Evolutionary conservation across 108 stramenopile genomes (phyloP).

Genomic region (Pseudonitzschia multistriata): DNA sequence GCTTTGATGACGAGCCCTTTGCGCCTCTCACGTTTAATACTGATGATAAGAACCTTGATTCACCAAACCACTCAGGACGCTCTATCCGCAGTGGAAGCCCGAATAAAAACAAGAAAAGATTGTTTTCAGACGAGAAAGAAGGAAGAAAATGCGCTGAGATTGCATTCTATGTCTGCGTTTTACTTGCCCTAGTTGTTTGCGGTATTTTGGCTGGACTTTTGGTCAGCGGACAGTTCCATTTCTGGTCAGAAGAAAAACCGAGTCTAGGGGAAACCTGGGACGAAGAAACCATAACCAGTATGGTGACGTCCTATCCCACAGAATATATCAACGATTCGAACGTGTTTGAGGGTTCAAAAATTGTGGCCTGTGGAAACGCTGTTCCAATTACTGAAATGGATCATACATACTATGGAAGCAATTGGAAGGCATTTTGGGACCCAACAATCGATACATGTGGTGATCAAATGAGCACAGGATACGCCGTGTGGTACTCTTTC

Average conservation of each 20-base stretch:
- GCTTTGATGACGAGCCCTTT: conserved; percentile 9
- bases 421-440: conserved; percentile 19
- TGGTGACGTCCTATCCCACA: conserved; percentile 1
- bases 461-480: conserved; percentile 26
- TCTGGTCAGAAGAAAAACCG: conserved; percentile 3
- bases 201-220: conserved; percentile 6
- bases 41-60: not conserved
- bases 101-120: not conserved
- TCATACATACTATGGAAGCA: conserved; percentile 11
- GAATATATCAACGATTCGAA: conserved; percentile 1
- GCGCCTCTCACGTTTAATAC: not conserved
- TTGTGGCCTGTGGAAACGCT: conserved; percentile 23
- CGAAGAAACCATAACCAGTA: too few relatives aligned
- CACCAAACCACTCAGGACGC: not conserved
- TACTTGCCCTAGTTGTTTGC: not conserved
- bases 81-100: not conserved
- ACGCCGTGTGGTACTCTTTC: conserved; percentile 24
- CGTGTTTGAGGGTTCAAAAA: conserved; percentile 8
- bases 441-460: conserved; percentile 30
- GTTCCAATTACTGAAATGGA: conserved; percentile 4
- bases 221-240: conserved; percentile 3
- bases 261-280: not conserved
- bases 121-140: conserved; percentile 2
- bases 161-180: not conserved
- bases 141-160: not conserved